Percentiles rank a stretch among this genome's conserved stretches.
Conservation (phyloP, 139 green algal species). For the Chlorella sp. region DNA sequence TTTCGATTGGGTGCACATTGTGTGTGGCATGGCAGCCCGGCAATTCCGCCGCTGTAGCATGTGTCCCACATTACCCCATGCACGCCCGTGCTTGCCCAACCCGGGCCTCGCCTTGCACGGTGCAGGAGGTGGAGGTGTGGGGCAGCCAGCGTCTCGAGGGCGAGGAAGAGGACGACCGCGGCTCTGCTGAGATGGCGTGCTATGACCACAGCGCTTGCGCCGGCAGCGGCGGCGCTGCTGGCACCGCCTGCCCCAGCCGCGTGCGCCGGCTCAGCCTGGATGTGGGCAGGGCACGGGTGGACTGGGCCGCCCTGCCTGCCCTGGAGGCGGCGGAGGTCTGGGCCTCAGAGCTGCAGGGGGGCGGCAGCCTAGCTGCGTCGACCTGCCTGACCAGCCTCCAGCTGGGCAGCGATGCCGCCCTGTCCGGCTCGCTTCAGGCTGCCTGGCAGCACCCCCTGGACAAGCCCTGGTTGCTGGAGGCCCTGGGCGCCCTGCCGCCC, state of each 20-base stretch:
- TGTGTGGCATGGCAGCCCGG: background rate
- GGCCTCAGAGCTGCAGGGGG: background rate
- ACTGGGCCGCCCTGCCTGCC: background rate
- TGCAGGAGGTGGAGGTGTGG: background rate
- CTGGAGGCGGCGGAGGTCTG: background rate
- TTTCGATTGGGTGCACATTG: background rate
- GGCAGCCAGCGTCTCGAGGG: background rate
- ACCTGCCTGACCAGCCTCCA: background rate
- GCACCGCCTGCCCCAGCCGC: background rate
- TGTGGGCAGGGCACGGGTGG: background rate
- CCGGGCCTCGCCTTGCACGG: too few species aligned
- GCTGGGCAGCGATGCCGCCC: background rate
- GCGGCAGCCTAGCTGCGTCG: background rate
- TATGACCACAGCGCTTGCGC: background rate
- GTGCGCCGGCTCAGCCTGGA: background rate
- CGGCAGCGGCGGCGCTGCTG: too few species aligned
- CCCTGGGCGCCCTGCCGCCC: background rate
- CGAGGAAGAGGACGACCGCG: background rate
- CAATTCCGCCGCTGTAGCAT: too few species aligned
- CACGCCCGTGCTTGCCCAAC: too few species aligned
- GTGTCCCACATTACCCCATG: background rate
- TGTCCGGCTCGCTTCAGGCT: too few species aligned
- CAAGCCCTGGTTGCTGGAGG: background rate
- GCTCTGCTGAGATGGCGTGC: background rate
- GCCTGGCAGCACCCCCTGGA: too few species aligned